These are phyloP conservation scores for Aspergillus novofumigatus DNA, from an alignment of 2,329 filamentous ascomycete genomes.

Conservation along the genomic window DNA sequence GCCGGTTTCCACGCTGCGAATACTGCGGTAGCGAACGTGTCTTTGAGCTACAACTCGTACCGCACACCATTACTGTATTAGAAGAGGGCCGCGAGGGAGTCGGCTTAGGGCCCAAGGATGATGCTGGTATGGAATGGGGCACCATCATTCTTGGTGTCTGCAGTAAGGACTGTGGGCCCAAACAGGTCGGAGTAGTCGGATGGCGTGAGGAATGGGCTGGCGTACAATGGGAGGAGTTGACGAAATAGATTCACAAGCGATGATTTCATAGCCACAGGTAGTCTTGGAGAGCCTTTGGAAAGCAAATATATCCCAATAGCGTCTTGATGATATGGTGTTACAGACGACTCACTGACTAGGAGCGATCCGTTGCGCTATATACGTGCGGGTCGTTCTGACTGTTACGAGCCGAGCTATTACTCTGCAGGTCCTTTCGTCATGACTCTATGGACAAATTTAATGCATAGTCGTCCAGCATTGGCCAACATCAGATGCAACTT, in stretches of 20 bases:
- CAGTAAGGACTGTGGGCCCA: slow-evolving; percentile 68
- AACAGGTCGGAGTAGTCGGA: slow-evolving; percentile 60
- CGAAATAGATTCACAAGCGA: slow-evolving; percentile 7
- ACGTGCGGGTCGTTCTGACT: background rate
- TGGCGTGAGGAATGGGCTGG: slow-evolving; percentile 97
- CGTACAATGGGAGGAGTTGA: slow-evolving; percentile 88
- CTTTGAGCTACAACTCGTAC: slow-evolving; percentile 90
- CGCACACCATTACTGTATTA: slow-evolving; percentile 82
- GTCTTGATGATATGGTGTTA: background rate
- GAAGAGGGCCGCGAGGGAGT: slow-evolving; percentile 64
- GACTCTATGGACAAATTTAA: background rate
- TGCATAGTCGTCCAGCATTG: background rate
- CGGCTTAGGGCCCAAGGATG: slow-evolving; percentile 55
- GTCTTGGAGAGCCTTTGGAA: too few relatives aligned
- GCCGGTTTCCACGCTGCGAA: slow-evolving; percentile 66
- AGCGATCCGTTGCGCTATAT: background rate
- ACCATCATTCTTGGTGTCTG: slow-evolving; percentile 87
- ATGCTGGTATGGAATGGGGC: slow-evolving; percentile 95
- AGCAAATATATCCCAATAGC: background rate
- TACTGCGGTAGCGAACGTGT: slow-evolving; percentile 71
- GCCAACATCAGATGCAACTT: background rate
- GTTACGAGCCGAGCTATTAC: background rate
- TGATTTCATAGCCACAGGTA: background rate
- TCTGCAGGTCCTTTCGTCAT: background rate
- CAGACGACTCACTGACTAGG: background rate